Conservation (phyloP, 352 stramenopile species). For the Globisporangium mamillatum region DNA sequence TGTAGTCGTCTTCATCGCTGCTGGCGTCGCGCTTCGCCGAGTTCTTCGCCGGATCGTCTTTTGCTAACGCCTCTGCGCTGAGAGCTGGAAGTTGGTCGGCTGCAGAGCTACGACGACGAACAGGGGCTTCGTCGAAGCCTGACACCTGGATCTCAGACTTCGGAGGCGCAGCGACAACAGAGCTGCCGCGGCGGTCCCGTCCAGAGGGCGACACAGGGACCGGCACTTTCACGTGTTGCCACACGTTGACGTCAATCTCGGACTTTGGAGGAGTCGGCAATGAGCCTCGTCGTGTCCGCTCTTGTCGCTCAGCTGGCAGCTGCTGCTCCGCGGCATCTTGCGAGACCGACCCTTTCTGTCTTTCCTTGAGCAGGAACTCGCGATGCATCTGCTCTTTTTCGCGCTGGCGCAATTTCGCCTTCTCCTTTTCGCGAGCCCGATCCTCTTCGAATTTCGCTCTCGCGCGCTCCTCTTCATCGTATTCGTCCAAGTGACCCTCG, state of each 20-base stretch:
- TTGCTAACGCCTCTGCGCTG: background rate
- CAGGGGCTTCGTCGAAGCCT: constrained; percentile 33
- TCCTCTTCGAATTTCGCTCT: constrained; percentile 7
- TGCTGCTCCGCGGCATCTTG: constrained; percentile 8
- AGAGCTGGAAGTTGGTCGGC: constrained; percentile 12
- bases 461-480: constrained; percentile 14
- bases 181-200: constrained; percentile 5
- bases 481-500: constrained; percentile 5
- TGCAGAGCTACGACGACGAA: constrained; percentile 23
- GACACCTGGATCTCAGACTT: constrained; percentile 50
- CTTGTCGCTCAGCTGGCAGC: background rate
- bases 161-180: constrained; percentile 27
- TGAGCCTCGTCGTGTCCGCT: constrained; percentile 10
- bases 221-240: background rate
- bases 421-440: constrained; percentile 4
- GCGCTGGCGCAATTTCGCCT: constrained; percentile 11
- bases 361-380: constrained; percentile 12
- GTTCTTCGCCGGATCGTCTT: background rate
- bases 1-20: constrained; percentile 16
- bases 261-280: constrained; percentile 24
- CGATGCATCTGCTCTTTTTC: constrained; percentile 13
- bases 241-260: constrained; percentile 26
- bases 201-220: constrained; percentile 4
- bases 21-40: constrained; percentile 5
- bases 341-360: constrained; percentile 9